These are phyloP conservation scores for Leishmania amazonensis DNA, from an alignment of 208 protist species.

Conservation along the genomic window DNA sequence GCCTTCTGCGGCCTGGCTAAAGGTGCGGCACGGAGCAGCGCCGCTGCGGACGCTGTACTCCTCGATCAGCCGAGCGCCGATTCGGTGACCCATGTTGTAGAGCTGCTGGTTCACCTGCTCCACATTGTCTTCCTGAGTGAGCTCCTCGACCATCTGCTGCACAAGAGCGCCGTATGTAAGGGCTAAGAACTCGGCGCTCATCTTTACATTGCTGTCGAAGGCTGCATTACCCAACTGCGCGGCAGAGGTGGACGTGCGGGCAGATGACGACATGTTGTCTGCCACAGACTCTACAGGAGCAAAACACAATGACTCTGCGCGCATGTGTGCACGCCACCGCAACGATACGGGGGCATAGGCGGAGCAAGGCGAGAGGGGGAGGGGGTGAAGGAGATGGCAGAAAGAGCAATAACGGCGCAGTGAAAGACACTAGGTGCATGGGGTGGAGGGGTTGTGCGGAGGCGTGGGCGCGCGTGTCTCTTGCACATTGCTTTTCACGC, in stretches of 20 bases:
- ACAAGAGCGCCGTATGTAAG: slow-evolving; percentile 98
- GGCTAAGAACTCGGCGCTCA: slow-evolving; percentile 97
- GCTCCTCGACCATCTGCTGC: slow-evolving; percentile 95
- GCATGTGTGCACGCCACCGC: neutral
- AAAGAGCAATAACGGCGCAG: neutral
- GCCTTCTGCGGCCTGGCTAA: slow-evolving; percentile 94
- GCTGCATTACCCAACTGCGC: slow-evolving; percentile 68
- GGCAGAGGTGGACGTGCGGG: slow-evolving; percentile 14
- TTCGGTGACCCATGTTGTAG: slow-evolving; percentile 97
- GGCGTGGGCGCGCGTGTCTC: neutral
- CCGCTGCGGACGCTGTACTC: slow-evolving; percentile 95
- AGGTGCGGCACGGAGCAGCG: slow-evolving; percentile 82
- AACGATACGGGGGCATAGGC: neutral
- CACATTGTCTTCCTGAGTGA: slow-evolving; percentile 89
- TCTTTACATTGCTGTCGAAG: slow-evolving; percentile 73
- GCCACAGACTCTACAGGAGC: neutral
- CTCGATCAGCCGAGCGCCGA: slow-evolving; percentile 96
- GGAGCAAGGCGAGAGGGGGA: neutral
- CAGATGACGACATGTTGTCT: slow-evolving; percentile 18
- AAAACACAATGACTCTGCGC: neutral
- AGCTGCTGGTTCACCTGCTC: slow-evolving; percentile 96
- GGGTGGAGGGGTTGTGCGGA: neutral
- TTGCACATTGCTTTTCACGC: neutral
- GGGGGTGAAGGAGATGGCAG: no score
- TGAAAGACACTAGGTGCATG: neutral